Evolutionary conservation across 768 basidiomycete species (phyloP).

Genomic region (Lentinula edodes): DNA sequence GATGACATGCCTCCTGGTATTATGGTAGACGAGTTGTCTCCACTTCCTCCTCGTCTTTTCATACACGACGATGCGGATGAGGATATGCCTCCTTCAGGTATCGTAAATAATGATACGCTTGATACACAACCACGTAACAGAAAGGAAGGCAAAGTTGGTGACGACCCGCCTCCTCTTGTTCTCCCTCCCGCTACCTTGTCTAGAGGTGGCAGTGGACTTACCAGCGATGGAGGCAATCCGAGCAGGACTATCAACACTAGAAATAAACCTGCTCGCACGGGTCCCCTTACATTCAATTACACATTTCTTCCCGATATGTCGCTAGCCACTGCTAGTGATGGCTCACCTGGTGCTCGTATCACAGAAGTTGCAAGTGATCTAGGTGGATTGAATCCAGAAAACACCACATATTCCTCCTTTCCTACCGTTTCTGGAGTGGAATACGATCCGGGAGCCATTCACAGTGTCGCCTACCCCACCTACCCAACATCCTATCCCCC

Average conservation of each 20-base stretch:
- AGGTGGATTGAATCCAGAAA: background rate
- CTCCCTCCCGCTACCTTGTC: background rate
- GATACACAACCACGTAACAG: too few relatives aligned
- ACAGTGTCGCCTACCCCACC: background rate
- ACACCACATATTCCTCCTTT: background rate
- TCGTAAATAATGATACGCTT: background rate
- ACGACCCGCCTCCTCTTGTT: background rate
- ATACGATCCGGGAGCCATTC: background rate
- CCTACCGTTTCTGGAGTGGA: background rate
- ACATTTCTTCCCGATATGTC: conserved; percentile 1
- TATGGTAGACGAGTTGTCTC: background rate
- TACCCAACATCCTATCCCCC: background rate
- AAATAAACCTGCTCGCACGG: background rate
- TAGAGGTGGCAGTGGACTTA: too few relatives aligned
- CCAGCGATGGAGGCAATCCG: too few relatives aligned
- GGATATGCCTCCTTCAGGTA: background rate
- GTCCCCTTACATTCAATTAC: background rate
- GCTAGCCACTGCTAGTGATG: background rate
- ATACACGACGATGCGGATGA: background rate
- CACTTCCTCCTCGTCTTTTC: background rate
- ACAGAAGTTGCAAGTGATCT: background rate
- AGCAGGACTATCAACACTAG: background rate
- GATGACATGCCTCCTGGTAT: conserved; percentile 5
- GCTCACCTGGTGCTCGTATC: background rate
- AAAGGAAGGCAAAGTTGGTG: background rate